Evolutionary conservation across 345 rosid genomes (phyloP).

Genomic region (Barbarea vulgaris): DNA sequence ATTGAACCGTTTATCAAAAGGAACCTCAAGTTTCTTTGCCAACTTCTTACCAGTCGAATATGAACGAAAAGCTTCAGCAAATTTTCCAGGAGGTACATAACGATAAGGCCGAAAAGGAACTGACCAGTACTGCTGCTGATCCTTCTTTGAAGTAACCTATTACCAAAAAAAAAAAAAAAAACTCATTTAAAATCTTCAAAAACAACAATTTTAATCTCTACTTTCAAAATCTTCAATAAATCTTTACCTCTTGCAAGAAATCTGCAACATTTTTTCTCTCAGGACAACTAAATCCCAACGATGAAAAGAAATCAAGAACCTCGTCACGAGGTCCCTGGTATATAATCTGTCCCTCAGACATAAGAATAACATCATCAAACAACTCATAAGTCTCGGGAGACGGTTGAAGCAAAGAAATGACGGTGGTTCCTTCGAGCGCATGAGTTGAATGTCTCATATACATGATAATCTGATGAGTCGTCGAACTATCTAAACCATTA

Average conservation of each 20-base stretch:
- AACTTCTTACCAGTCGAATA: slow-evolving; percentile 64
- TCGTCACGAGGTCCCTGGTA: slow-evolving; percentile 90
- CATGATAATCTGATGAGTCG: slow-evolving; percentile 89
- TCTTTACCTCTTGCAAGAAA: slow-evolving; percentile 93
- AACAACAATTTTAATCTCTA: background rate
- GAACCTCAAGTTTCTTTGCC: slow-evolving; percentile 60
- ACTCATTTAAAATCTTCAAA: slow-evolving; percentile 5
- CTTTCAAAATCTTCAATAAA: slow-evolving; percentile 20
- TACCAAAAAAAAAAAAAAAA: background rate
- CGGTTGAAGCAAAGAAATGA: slow-evolving; percentile 91
- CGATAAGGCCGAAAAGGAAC: slow-evolving; percentile 69
- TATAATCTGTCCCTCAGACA: slow-evolving; percentile 90
- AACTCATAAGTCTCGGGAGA: slow-evolving; percentile 92
- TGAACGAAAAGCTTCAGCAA: slow-evolving; percentile 77
- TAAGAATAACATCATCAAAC: slow-evolving; percentile 87
- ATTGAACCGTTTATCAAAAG: slow-evolving; percentile 78
- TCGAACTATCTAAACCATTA: slow-evolving; percentile 94
- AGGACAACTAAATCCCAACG: slow-evolving; percentile 84
- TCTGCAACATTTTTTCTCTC: slow-evolving; percentile 96
- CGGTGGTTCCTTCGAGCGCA: slow-evolving; percentile 83
- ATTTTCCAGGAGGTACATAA: slow-evolving; percentile 81
- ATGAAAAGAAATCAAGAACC: slow-evolving; percentile 75
- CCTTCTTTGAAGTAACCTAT: slow-evolving; percentile 91
- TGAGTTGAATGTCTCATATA: slow-evolving; percentile 83
- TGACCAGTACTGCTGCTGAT: slow-evolving; percentile 97